Conservation (phyloP, 768 basidiomycete genomes). For the Asterophora lycoperdoides region DNA sequence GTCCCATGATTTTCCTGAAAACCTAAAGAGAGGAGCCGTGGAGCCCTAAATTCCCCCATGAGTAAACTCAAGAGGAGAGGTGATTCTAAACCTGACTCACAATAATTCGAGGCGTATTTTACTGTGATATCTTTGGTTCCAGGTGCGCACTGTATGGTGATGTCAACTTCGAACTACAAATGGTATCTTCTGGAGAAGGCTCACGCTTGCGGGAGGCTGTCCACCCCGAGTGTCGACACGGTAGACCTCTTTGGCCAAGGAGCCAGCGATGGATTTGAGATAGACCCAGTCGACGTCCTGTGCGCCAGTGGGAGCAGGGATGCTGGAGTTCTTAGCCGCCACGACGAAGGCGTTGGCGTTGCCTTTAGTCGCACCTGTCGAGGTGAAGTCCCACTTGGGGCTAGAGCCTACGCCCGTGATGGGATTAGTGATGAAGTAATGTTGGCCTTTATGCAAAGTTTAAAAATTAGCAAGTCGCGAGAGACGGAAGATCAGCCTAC, state of each 20-base stretch:
- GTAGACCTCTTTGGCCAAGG: conserved; percentile 47
- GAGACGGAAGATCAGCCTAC: conserved; percentile 3
- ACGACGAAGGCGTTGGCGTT: conserved; percentile 44
- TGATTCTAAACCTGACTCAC: conserved; percentile 27
- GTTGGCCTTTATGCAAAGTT: conserved; percentile 31
- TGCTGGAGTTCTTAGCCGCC: conserved; percentile 36
- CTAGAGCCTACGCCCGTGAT: conserved; percentile 34
- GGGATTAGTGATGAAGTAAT: conserved; percentile 54
- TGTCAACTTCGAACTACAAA: background rate
- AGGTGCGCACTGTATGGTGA: conserved; percentile 28
- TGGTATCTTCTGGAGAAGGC: conserved; percentile 11
- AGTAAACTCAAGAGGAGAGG: background rate
- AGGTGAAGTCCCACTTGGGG: conserved; percentile 58
- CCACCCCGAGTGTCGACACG: conserved; percentile 51
- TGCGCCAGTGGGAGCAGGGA: conserved; percentile 38
- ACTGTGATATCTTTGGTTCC: conserved; percentile 40
- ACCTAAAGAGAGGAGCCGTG: conserved; percentile 14
- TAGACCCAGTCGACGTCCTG: conserved; percentile 54
- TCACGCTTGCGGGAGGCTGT: conserved; percentile 47
- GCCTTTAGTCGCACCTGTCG: conserved; percentile 32
- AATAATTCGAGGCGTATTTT: conserved; percentile 51
- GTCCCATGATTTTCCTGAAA: background rate
- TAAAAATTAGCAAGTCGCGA: background rate
- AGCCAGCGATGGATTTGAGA: conserved; percentile 42
- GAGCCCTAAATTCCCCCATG: conserved; percentile 16